Base-by-base conservation (phyloP, 139 green algal species). In the Volvox reticuliferus region DNA sequence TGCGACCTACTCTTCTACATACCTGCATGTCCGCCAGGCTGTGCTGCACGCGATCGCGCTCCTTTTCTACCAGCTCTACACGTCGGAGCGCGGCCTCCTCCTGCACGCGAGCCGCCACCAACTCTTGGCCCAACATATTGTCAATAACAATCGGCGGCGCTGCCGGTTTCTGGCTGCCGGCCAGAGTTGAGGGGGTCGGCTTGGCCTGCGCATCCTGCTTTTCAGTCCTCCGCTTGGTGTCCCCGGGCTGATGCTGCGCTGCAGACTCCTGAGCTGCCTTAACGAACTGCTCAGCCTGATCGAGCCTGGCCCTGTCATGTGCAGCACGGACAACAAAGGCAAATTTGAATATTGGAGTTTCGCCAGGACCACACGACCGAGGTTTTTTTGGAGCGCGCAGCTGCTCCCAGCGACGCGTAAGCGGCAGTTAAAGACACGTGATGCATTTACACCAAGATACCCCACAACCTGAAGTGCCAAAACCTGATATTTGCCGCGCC, bases 21-120 rank as follows among this genome's bases (percentile, higher is more conserved):
- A 95, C 94, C 91, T 95, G 92, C 35, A 90, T 83, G 26, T 96
- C 94, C 18, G 36, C 16, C 20, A 95, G 87, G 26, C 33, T 95
- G 1, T 75, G 68, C 80, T 92, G 87, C 26, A 91, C 81, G 12
- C 94, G 73, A 62, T 93, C 93, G 0, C 92, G 84, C 62, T 95
- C 94, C n/a, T 77, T 33, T 63, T 95, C 94, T 20, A 91, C 82
- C 88, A 96, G 78, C 84, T 95, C 92, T 22, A 79, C 79, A 14
- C 94, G 88, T 71, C 92, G 85, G 19, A 82, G 26, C n/a, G 91
- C 82, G 1, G 89, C 79, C 50, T 95, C 92, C 63, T 92, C 71
- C 77, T 92, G 83, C 69, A 96, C 92, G 0, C 78, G 76, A 1
- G 86, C 83, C 35, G 94, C 89, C 36, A 95, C 93, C 77, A 96